A percentile compares a stretch with the other conserved stretches of the same genome.
These are phyloP conservation scores for Pseudogymnoascus sp. DNA, from an alignment of 2,329 filamentous ascomycete species.

Conservation along the genomic window DNA sequence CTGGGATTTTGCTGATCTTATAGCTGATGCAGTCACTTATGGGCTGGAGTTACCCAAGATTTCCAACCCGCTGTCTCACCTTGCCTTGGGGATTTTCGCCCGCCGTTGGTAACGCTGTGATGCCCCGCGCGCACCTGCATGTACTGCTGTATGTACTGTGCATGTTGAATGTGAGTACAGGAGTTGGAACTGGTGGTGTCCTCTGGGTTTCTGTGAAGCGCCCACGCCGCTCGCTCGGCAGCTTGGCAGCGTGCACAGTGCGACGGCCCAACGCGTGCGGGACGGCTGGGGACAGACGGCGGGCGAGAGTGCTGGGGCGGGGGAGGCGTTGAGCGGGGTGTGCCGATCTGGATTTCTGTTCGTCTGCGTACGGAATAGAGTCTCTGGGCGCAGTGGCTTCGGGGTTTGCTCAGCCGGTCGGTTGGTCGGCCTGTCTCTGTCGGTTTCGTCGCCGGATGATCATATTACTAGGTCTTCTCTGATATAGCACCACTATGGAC, in stretches of 20 bases:
- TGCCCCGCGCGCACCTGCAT: background rate
- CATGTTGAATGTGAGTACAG: background rate
- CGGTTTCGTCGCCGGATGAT: background rate
- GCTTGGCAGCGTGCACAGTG: background rate
- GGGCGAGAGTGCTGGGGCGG: background rate
- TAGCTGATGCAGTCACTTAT: background rate
- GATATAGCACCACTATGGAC: background rate
- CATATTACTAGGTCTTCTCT: background rate
- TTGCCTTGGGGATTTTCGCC: background rate
- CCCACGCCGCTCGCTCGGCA: background rate
- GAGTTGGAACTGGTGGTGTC: background rate
- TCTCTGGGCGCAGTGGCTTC: background rate
- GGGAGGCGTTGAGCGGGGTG: constrained; percentile 1
- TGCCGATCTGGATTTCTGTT: background rate
- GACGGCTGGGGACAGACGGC: background rate
- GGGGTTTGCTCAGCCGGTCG: background rate
- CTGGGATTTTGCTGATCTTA: background rate
- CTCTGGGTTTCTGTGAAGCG: background rate
- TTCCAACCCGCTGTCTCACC: background rate
- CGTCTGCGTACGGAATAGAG: background rate
- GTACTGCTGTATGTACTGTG: background rate
- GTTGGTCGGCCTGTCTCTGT: background rate
- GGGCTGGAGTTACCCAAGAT: background rate
- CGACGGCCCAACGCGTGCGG: background rate
- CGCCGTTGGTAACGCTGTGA: constrained; percentile 5